These are phyloP conservation scores for Solanum chiquidenum DNA, from an alignment of 257 asterid species.

Conservation along the genomic window DNA sequence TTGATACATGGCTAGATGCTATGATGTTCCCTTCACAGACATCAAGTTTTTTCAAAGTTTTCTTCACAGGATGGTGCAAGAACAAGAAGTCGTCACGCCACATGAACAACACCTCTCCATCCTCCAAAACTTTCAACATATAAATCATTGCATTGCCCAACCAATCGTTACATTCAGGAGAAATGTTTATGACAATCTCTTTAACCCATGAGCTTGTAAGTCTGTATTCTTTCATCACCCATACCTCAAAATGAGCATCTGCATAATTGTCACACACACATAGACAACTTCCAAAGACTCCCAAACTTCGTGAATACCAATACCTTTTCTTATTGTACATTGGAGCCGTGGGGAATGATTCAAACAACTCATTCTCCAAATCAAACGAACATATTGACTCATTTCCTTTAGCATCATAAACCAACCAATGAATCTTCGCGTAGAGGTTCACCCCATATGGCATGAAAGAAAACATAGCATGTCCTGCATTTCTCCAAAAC, in stretches of 20 bases:
- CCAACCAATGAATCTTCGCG: slow-evolving; percentile 46
- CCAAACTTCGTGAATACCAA: slow-evolving; percentile 19
- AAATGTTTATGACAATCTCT: slow-evolving; percentile 21
- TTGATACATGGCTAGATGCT: not conserved
- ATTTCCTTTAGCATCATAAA: slow-evolving; percentile 14
- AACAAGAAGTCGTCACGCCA: slow-evolving; percentile 27
- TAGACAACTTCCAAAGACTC: slow-evolving; percentile 15
- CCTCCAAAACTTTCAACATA: slow-evolving; percentile 16
- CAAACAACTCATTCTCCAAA: slow-evolving; percentile 33
- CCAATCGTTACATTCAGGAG: slow-evolving; percentile 10
- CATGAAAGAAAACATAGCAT: slow-evolving; percentile 11
- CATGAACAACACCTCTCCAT: slow-evolving; percentile 31
- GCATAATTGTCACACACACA: slow-evolving; percentile 30
- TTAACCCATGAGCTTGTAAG: slow-evolving; percentile 29
- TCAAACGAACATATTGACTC: slow-evolving; percentile 44
- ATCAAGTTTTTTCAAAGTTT: not conserved
- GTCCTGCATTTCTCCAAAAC: slow-evolving; percentile 23
- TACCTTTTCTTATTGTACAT: not conserved
- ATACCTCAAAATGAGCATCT: slow-evolving; percentile 15
- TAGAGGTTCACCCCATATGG: slow-evolving; percentile 17
- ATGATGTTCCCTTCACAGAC: not conserved
- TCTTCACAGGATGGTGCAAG: not conserved
- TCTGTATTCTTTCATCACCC: slow-evolving; percentile 51
- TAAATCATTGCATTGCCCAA: slow-evolving; percentile 19
- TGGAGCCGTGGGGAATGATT: slow-evolving; percentile 7